Evolutionary conservation across 2,329 filamentous ascomycete species (phyloP).

Genomic region (Escovopsis sp.): DNA sequence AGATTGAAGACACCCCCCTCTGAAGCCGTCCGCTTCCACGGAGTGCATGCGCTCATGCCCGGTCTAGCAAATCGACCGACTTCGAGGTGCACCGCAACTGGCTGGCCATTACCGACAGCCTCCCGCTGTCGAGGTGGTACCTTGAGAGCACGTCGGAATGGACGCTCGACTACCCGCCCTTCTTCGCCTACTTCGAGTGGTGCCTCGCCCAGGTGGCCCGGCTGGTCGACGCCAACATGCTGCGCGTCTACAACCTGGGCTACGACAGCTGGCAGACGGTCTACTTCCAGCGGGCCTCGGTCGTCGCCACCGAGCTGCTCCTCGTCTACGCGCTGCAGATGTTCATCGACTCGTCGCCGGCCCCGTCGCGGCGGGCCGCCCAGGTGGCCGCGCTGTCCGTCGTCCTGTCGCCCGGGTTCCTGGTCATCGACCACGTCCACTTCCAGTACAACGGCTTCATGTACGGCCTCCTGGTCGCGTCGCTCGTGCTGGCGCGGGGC

Average conservation of each 20-base stretch:
- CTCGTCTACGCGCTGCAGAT: slow-evolving; percentile 69
- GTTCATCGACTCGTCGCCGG: slow-evolving; percentile 60
- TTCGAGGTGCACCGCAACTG: slow-evolving; percentile 99
- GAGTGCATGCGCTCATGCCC: neutral
- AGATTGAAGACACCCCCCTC: neutral
- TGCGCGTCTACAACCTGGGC: slow-evolving; percentile 63
- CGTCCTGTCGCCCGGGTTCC: slow-evolving; percentile 75
- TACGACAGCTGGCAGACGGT: slow-evolving; percentile 90
- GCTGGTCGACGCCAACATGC: slow-evolving; percentile 66
- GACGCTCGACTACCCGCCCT: slow-evolving; percentile 97
- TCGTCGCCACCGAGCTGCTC: slow-evolving; percentile 72
- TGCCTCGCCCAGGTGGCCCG: slow-evolving; percentile 65
- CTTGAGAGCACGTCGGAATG: slow-evolving; percentile 97
- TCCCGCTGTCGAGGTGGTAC: slow-evolving; percentile 85
- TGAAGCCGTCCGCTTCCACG: neutral
- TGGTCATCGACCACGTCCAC: slow-evolving; percentile 97
- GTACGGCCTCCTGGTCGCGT: slow-evolving; percentile 80
- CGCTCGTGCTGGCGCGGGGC: slow-evolving; percentile 67
- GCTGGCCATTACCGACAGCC: slow-evolving; percentile 86
- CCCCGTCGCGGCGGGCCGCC: slow-evolving; percentile 53
- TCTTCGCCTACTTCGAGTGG: slow-evolving; percentile 98
- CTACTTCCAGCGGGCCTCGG: slow-evolving; percentile 83
- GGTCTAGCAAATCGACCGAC: slow-evolving; percentile 84
- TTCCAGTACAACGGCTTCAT: slow-evolving; percentile 99
- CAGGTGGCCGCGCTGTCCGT: slow-evolving; percentile 83